A percentile compares a stretch with the other conserved stretches of the same genome.
phyloP scores from a whole-genome alignment of 164 flowering plant genomes.

The Stephania yunnanensis region DNA sequence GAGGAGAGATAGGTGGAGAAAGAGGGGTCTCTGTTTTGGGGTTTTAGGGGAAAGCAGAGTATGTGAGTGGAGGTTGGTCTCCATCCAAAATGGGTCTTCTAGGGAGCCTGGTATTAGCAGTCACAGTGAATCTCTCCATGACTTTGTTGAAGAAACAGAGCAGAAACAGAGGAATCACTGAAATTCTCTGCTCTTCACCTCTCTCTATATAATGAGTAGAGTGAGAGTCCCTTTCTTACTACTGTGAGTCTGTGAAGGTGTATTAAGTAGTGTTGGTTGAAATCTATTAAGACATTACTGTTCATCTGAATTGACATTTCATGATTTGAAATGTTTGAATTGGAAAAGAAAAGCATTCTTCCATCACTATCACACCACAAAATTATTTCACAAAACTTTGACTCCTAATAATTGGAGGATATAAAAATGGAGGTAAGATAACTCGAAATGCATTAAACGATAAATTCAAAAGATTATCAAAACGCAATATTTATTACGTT shows the following conservation, averaged over 20 bases:
- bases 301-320: not conserved
- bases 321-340: not conserved
- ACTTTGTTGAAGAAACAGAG: not conserved
- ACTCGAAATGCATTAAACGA: too few relatives aligned
- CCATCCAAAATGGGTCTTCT: not conserved
- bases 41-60: not conserved
- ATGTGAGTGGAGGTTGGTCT: not conserved
- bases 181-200: not conserved
- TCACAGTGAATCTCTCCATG: conserved; percentile 6
- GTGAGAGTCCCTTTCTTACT: not conserved
- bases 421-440: too few relatives aligned
- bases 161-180: not conserved
- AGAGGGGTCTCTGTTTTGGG: conserved; percentile 2
- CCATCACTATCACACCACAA: not conserved
- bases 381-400: too few relatives aligned
- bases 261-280: too few relatives aligned
- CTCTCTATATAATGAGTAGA: not conserved
- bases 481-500: too few relatives aligned
- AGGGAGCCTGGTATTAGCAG: not conserved
- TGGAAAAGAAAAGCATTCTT: not conserved
- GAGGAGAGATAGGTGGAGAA: conserved; percentile 4
- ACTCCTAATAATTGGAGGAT: too few relatives aligned
- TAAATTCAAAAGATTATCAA: too few relatives aligned
- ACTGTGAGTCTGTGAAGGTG: not conserved
- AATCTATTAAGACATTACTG: not conserved